Evolutionary conservation across 108 stramenopile species (phyloP).

Genomic region (Pseudonitzschia pungens): DNA sequence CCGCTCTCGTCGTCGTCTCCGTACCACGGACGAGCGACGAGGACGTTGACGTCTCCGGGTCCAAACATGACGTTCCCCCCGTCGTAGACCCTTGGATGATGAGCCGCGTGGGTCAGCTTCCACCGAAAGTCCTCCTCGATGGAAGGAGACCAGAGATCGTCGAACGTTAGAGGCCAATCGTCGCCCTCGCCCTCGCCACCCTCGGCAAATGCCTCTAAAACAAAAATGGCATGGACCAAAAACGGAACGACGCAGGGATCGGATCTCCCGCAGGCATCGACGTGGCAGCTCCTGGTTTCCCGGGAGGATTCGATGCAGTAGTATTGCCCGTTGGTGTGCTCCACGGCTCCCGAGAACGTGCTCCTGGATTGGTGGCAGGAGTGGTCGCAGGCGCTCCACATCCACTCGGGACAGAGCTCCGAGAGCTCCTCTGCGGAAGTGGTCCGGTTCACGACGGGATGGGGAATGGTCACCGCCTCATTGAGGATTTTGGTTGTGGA

Average conservation of each 20-base stretch:
- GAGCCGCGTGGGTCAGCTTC: conserved; percentile 18
- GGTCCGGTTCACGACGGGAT: neutral
- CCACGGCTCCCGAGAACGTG: conserved; percentile 7
- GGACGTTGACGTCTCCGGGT: conserved; percentile 47
- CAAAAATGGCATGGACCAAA: conserved; percentile 69
- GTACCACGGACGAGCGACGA: conserved; percentile 39
- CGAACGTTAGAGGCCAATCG: neutral
- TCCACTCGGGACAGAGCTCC: conserved; percentile 8
- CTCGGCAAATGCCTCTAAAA: conserved; percentile 25
- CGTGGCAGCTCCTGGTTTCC: conserved; percentile 61
- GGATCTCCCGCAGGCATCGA: conserved; percentile 62
- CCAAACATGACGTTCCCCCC: conserved; percentile 9
- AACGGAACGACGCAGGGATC: conserved; percentile 78
- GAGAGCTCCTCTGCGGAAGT: neutral
- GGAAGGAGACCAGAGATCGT: conserved; percentile 10
- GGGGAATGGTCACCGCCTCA: conserved; percentile 19
- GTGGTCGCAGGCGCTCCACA: conserved; percentile 76
- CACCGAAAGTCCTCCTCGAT: conserved; percentile 24
- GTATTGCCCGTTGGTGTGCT: conserved; percentile 41
- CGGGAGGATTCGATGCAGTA: conserved; percentile 59
- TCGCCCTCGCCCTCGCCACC: neutral
- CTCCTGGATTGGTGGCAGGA: conserved; percentile 64
- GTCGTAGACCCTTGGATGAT: conserved; percentile 3
- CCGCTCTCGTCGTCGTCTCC: conserved; percentile 4
- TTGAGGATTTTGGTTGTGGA: too few relatives aligned